Percentiles rank a stretch among this genome's conserved stretches.
These are phyloP conservation scores for Starmerella gropengiesseri DNA, from an alignment of 805 yeast species.

Conservation along the genomic window DNA sequence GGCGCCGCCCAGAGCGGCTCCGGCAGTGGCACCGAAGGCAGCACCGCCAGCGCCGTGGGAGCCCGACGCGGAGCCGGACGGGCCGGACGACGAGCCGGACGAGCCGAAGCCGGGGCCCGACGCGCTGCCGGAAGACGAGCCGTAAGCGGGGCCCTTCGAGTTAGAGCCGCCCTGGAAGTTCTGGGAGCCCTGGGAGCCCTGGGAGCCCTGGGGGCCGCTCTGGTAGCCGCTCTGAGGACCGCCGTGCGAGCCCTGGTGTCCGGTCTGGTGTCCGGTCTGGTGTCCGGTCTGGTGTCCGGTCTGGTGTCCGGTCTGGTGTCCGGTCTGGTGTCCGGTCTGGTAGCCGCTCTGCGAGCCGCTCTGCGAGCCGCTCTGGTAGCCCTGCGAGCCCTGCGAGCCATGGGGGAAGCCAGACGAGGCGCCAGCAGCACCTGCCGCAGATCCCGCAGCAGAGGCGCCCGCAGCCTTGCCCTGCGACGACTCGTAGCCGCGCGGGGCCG, in stretches of 20 bases:
- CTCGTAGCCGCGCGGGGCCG: slow-evolving; percentile 11
- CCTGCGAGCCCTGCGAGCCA: not conserved
- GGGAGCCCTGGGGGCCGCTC: slow-evolving; percentile 25
- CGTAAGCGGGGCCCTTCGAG: not conserved
- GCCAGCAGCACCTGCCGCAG: slow-evolving; percentile 26
- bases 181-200: no score
- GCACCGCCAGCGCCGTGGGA: no score
- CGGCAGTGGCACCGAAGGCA: no score
- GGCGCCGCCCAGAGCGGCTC: no score
- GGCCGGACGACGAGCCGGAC: slow-evolving; percentile 1
- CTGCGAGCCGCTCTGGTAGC: not conserved
- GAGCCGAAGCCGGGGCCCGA: slow-evolving; percentile 3
- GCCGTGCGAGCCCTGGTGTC: not conserved
- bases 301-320: not conserved
- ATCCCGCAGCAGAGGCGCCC: slow-evolving; percentile 24
- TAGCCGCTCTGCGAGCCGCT: not conserved
- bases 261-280: not conserved
- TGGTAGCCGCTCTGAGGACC: not conserved
- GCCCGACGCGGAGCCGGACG: no score
- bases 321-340: not conserved
- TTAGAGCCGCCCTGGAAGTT: not conserved
- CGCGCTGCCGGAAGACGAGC: slow-evolving; percentile 22
- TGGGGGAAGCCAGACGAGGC: slow-evolving; percentile 31
- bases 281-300: slow-evolving; percentile 24
- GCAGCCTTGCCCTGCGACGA: slow-evolving; percentile 15